phyloP scores from a whole-genome alignment of 2,329 filamentous ascomycete species.

The Cladosporium sp. region DNA sequence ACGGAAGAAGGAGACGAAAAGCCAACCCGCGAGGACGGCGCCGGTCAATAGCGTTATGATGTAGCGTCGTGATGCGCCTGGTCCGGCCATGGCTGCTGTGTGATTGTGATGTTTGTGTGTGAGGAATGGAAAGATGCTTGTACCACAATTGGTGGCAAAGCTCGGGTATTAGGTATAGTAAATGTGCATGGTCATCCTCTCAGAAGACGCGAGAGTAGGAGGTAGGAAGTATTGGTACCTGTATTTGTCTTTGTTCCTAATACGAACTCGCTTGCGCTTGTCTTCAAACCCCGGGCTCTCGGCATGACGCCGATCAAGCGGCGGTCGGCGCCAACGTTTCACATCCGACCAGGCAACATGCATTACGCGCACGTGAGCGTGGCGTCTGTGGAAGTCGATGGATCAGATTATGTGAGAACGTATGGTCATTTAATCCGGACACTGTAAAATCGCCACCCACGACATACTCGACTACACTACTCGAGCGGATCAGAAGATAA shows the following conservation, averaged over 20 bases:
- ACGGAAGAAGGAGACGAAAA: constrained; percentile 58
- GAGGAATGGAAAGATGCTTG: not conserved
- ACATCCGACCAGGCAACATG: constrained; percentile 9
- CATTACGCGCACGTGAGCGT: constrained; percentile 11
- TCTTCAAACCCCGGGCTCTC: not conserved
- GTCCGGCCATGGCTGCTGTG: constrained; percentile 12
- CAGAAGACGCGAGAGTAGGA: not conserved
- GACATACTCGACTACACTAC: not conserved
- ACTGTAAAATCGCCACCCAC: not conserved
- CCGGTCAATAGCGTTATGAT: constrained; percentile 48
- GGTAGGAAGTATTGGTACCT: not conserved
- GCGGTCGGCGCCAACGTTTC: not conserved
- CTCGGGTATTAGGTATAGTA: constrained; percentile 4
- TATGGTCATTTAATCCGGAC: not conserved
- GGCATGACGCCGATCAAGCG: not conserved
- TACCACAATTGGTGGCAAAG: not conserved
- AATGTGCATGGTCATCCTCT: constrained; percentile 1
- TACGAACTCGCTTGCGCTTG: not conserved
- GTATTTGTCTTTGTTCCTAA: not conserved
- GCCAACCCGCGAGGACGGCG: constrained; percentile 52
- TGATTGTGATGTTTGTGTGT: not conserved
- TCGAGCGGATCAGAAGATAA: not conserved
- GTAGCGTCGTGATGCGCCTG: constrained; percentile 32
- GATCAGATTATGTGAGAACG: constrained; percentile 11
- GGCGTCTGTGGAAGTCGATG: constrained; percentile 9